These are phyloP conservation scores for Arthrinium phaeospermum DNA, from an alignment of 2,329 filamentous ascomycete genomes.

Conservation along the genomic window DNA sequence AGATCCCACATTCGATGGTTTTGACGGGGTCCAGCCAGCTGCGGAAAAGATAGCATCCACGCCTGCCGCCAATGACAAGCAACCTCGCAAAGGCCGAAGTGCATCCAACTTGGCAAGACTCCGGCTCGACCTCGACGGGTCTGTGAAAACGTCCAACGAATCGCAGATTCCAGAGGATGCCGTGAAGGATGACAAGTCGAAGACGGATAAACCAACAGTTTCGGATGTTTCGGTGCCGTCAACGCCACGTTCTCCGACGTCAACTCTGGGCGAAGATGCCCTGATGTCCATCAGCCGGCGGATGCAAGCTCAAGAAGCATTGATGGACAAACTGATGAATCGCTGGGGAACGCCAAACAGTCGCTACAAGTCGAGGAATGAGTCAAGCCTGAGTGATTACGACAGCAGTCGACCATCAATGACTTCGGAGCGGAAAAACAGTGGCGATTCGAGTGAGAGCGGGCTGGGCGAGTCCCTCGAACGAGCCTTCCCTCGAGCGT, in stretches of 20 bases:
- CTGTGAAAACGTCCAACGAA: neutral
- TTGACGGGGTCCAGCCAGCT: slow-evolving; percentile 21
- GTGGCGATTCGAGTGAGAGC: neutral
- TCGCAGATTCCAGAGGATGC: neutral
- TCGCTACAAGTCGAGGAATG: slow-evolving; percentile 7
- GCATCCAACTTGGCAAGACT: slow-evolving; percentile 3
- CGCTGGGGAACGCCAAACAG: slow-evolving; percentile 20
- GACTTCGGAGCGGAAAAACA: neutral
- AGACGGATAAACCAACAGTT: neutral
- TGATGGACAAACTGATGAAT: slow-evolving; percentile 24
- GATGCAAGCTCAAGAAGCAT: slow-evolving; percentile 21
- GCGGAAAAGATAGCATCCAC: neutral
- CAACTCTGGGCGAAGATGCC: slow-evolving; percentile 14
- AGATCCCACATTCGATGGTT: slow-evolving; percentile 20
- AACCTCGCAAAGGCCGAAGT: slow-evolving; percentile 16
- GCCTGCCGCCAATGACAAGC: slow-evolving; percentile 10
- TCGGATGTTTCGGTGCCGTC: neutral
- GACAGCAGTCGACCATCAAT: neutral
- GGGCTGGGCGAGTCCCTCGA: neutral
- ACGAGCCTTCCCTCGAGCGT: neutral
- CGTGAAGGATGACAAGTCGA: neutral
- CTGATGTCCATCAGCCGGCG: slow-evolving; percentile 21
- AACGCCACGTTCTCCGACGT: slow-evolving; percentile 9
- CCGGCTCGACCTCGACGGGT: neutral
- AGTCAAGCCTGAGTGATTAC: slow-evolving; percentile 5